A percentile compares a stretch with the other conserved stretches of the same genome.
phyloP scores from a whole-genome alignment of 1,284 basidiomycete species.

The Pseudozyma pruni region DNA sequence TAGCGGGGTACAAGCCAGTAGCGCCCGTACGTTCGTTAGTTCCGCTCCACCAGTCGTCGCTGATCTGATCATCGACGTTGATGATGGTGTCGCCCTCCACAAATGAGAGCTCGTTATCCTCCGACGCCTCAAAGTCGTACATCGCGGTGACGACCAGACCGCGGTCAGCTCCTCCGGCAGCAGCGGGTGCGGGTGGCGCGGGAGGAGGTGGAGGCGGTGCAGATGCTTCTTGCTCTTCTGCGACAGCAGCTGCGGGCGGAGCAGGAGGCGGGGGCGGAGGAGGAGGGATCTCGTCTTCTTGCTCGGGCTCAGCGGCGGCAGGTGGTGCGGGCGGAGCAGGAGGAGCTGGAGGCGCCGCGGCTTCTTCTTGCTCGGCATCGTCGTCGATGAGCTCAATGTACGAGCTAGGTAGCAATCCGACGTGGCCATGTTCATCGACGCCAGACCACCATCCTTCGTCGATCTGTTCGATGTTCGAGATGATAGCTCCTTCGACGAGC shows the following conservation, averaged over 20 bases:
- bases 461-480: conserved; percentile 59
- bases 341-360: conserved; percentile 37
- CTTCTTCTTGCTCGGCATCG: conserved; percentile 11
- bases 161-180: neutral
- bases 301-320: conserved; percentile 17
- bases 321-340: conserved; percentile 40
- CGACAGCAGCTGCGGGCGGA: conserved; percentile 27
- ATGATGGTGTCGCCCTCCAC: conserved; percentile 63
- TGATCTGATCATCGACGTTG: conserved; percentile 63
- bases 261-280: conserved; percentile 63
- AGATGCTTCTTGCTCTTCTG: conserved; percentile 1
- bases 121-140: conserved; percentile 67
- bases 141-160: conserved; percentile 56
- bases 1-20: conserved; percentile 72
- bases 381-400: conserved; percentile 62
- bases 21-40: conserved; percentile 57
- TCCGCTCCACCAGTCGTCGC: conserved; percentile 67
- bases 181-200: conserved; percentile 13
- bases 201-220: conserved; percentile 39
- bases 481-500: conserved; percentile 57
- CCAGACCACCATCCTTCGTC: conserved; percentile 68
- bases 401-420: conserved; percentile 64
- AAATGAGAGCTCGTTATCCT: conserved; percentile 65
- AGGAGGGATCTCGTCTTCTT: conserved; percentile 70
- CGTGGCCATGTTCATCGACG: conserved; percentile 53